phyloP scores from a whole-genome alignment of 1,284 basidiomycete species.

The Cryptococcus sp. region DNA sequence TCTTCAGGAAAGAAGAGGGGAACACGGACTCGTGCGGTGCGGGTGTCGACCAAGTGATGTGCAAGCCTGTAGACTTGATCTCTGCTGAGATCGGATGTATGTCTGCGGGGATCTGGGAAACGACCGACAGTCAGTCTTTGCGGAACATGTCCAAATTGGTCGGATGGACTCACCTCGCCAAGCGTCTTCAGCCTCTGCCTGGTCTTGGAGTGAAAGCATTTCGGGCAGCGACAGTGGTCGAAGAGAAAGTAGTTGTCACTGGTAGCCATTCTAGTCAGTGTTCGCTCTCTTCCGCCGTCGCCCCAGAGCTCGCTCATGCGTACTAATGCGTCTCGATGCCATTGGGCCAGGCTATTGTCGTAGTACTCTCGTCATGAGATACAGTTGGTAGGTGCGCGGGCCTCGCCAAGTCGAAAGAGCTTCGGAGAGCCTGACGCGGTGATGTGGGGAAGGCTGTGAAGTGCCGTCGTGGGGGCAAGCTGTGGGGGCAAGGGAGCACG shows the following conservation, averaged over 20 bases:
- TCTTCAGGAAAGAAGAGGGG: slow-evolving; percentile 55
- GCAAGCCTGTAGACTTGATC: slow-evolving; percentile 16
- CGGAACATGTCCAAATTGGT: neutral
- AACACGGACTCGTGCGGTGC: slow-evolving; percentile 70
- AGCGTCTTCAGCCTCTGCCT: slow-evolving; percentile 87
- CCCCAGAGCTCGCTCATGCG: too few species aligned
- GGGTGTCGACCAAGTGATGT: slow-evolving; percentile 55
- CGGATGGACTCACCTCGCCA: slow-evolving; percentile 59
- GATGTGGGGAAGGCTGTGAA: too few species aligned
- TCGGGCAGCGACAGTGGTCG: slow-evolving; percentile 83
- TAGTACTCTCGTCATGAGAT: too few species aligned
- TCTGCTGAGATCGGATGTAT: slow-evolving; percentile 51
- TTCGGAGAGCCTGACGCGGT: too few species aligned
- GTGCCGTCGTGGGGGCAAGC: too few species aligned
- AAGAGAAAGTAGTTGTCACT: slow-evolving; percentile 71
- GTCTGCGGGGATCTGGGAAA: slow-evolving; percentile 67
- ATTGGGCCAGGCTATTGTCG: too few species aligned
- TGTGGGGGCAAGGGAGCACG: too few species aligned
- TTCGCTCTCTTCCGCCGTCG: too few species aligned
- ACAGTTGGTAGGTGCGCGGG: too few species aligned
- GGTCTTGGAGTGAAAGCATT: slow-evolving; percentile 83
- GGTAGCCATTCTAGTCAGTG: neutral
- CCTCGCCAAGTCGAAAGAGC: too few species aligned
- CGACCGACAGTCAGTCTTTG: neutral
- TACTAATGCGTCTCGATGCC: too few species aligned